A percentile compares a stretch with the other conserved stretches of the same genome.
These are phyloP conservation scores for Phaeosphaeriaceae sp. DNA, from an alignment of 2,329 filamentous ascomycete species.

Conservation along the genomic window DNA sequence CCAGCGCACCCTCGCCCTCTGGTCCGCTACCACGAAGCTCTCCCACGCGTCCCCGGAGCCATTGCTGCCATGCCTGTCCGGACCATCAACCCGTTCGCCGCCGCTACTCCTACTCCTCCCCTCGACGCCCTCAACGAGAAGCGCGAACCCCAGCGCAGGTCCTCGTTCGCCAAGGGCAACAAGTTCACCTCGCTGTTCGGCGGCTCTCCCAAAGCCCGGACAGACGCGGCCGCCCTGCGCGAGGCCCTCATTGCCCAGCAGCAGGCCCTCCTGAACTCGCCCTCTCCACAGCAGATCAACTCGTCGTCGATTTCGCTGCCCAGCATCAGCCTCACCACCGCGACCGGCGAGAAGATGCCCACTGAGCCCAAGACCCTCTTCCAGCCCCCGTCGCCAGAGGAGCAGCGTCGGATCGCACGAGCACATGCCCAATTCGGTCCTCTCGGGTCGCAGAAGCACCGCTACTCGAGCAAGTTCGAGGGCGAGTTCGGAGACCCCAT, in stretches of 20 bases:
- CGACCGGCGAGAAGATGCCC: constrained; percentile 76
- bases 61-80: constrained; percentile 66
- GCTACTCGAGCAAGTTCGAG: constrained; percentile 87
- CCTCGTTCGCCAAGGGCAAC: constrained; percentile 67
- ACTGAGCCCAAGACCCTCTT: constrained; percentile 83
- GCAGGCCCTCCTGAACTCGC: constrained; percentile 67
- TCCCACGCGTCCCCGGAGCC: constrained; percentile 3
- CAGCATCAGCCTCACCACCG: constrained; percentile 89
- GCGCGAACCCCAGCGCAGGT: constrained; percentile 57
- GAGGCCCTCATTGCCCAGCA: constrained; percentile 67
- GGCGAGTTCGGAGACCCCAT: constrained; percentile 83
- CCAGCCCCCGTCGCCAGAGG: constrained; percentile 83
- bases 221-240: constrained; percentile 68
- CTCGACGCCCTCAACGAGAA: constrained; percentile 63
- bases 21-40: neutral
- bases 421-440: constrained; percentile 92
- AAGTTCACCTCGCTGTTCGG: constrained; percentile 83
- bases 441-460: constrained; percentile 77
- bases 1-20: neutral
- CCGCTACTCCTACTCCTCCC: constrained; percentile 58
- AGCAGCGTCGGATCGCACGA: constrained; percentile 76
- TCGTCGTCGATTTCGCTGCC: constrained; percentile 73
- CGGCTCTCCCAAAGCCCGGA: constrained; percentile 76
- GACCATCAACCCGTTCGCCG: constrained; percentile 65
- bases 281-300: constrained; percentile 58